phyloP scores from a whole-genome alignment of 257 asterid genomes.

The Penstemon eatonii region DNA sequence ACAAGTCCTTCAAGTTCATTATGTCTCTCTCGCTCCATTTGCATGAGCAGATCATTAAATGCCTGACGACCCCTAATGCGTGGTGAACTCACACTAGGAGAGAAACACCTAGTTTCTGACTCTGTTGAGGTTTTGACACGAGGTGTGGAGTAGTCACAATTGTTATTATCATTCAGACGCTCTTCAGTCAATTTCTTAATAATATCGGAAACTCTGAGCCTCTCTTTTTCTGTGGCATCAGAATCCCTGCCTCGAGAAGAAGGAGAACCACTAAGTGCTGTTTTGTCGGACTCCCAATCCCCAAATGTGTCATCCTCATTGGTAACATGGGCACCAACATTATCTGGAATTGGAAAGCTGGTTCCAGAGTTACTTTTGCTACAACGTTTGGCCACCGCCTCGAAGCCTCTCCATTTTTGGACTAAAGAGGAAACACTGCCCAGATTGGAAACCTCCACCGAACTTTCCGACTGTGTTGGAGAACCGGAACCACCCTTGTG shows the following conservation, averaged over 20 bases:
- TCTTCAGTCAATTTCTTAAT: constrained; percentile 54
- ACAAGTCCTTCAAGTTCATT: constrained; percentile 58
- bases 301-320: constrained; percentile 42
- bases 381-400: constrained; percentile 41
- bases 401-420: constrained; percentile 69
- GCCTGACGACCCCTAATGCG: constrained; percentile 86
- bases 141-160: constrained; percentile 36
- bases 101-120: constrained; percentile 33
- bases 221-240: constrained; percentile 64
- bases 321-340: constrained; percentile 10
- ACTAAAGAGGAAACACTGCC: constrained; percentile 80
- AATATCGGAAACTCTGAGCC: constrained; percentile 69
- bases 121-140: constrained; percentile 47
- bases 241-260: constrained; percentile 50
- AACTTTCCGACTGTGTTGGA: constrained; percentile 26
- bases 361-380: constrained; percentile 25
- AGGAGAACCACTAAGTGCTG: constrained; percentile 37
- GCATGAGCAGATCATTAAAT: constrained; percentile 51
- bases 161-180: constrained; percentile 9
- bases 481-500: background rate
- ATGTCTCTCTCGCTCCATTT: constrained; percentile 59
- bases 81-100: constrained; percentile 45
- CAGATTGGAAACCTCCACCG: constrained; percentile 34
- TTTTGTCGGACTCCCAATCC: constrained; percentile 62
- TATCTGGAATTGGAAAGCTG: constrained; percentile 3